Base-by-base conservation (phyloP, 768 basidiomycete genomes). In the Boletellus ananiceps region DNA sequence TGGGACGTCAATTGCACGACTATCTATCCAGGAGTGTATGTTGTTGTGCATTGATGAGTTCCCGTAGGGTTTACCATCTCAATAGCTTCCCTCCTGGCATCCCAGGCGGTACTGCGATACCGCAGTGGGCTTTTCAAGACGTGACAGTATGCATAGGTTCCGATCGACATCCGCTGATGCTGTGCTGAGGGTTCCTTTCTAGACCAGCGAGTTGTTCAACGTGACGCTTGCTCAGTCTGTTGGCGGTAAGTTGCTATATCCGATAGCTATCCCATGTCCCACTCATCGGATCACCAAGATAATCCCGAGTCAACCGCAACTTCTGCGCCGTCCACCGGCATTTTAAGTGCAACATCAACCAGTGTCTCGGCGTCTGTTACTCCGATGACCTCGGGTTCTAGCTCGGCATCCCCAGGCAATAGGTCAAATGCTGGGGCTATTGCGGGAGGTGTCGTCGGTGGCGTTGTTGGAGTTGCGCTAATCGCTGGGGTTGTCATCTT, bases 121-220 rank as follows among this genome's bases (percentile, higher is more conserved):
- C 82, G 8, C 74, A 73, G 11, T 86, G 83, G 83, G 83, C 83
- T 12, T 86, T 77, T 51, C 65, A 78, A 31, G 74, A 81, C 48
- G 75, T 84, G 18, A 62, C 70, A 57, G 74, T 76, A 58, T 39
- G 76, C 34, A 33, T 37, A 61, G 54, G 36, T 31, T 21, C 9
- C 11, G 16, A 32, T 7, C 0, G 2, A 6, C 8, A 9, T 51
- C 8, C 21, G n/a, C 15, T n/a, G 14, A 32, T 13, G 45, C 29
- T 52, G 8, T 54, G 7, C 33, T 59, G 32, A 55, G n/a, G 5
- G 2, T 38, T 32, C 29, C 29, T 47, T 46, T 32, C 7, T 44
- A 77, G 73, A 47, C 57, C n/a, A 63, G 56, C 38, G 65, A 72
- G 43, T 52, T 40, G 18, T 80, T 79, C 57, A 70, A 77, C 43